Base-by-base conservation (phyloP, 1,284 basidiomycete genomes). In the Macrocystidia cucumis region DNA sequence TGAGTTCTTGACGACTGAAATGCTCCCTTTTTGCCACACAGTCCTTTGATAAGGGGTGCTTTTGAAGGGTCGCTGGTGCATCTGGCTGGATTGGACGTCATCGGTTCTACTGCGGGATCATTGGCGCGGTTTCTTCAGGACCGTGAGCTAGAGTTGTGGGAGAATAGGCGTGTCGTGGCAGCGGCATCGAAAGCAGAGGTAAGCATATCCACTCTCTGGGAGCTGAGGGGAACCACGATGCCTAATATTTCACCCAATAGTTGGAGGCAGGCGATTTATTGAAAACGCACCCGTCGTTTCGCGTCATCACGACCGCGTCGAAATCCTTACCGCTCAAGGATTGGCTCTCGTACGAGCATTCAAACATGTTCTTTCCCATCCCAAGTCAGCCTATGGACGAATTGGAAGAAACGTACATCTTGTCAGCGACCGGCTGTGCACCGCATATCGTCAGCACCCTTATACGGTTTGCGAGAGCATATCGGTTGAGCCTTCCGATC, bases 311-410 rank as follows among this genome's bases (percentile, higher is more conserved):
- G 34, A 80, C 77, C 1, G 69, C 75, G 6, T 78, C 76, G 17
- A 78, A 74, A 47, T 78, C 75, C 1, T 52, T 72, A 1, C 68
- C 71, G 8, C 55, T 78, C 9, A 72, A 73, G 45, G 77, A 80
- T 47, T 81, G 77, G 78, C 63, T 81, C 17, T 62, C 66, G 0
- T 68, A 71, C 41, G 77, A 81, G 48, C 73, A 79, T 45, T 69
- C 72, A 11, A 79, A 78, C 49, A 78, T 78, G 74, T 79, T 81
- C 62, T 72, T 79, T 52, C 54, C 75, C 5, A 52, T 81, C 18
- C 67, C 72, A 2, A 63, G 67, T 26, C 68, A 72, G 44, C 74
- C 77, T 1, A 80, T 81, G 77, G 58, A 63, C 17, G 46, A 44
- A 7, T 42, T 48, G 0, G 77, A 81, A 48, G 77, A 75, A 49